phyloP scores from a whole-genome alignment of 75 land plant genomes.

The Adiantum capillusveneris region DNA sequence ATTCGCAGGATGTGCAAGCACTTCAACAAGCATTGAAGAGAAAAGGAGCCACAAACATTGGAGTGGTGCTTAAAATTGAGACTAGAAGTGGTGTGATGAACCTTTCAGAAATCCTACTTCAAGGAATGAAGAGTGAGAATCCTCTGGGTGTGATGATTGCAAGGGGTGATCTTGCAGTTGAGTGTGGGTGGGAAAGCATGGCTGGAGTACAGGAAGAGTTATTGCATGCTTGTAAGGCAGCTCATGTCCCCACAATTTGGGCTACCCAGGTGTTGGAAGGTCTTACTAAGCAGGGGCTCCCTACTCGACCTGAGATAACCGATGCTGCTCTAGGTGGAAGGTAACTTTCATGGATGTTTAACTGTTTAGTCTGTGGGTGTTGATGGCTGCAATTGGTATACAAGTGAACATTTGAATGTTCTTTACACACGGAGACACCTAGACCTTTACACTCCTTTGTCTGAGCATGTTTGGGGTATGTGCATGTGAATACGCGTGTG shows the following conservation, averaged over 20 bases:
- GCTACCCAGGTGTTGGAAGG: constrained; percentile 62
- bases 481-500: too few species aligned
- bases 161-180: constrained; percentile 64
- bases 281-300: constrained; percentile 45
- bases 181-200: constrained; percentile 62
- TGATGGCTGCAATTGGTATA: too few species aligned
- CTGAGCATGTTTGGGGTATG: too few species aligned
- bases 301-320: constrained; percentile 62
- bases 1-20: constrained; percentile 28
- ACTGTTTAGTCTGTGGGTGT: too few species aligned
- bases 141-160: constrained; percentile 69
- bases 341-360: constrained; percentile 16
- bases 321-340: constrained; percentile 51
- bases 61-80: constrained; percentile 54
- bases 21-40: constrained; percentile 38
- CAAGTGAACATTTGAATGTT: too few species aligned
- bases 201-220: constrained; percentile 57
- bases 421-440: too few species aligned
- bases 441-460: too few species aligned
- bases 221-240: constrained; percentile 40
- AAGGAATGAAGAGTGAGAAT: constrained; percentile 49
- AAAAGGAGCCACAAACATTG: constrained; percentile 25
- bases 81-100: constrained; percentile 45
- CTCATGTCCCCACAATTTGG: constrained; percentile 59
- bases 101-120: constrained; percentile 37